These are phyloP conservation scores for Beta macrorhiza DNA, from an alignment of 179 eudicot species.

Conservation along the genomic window DNA sequence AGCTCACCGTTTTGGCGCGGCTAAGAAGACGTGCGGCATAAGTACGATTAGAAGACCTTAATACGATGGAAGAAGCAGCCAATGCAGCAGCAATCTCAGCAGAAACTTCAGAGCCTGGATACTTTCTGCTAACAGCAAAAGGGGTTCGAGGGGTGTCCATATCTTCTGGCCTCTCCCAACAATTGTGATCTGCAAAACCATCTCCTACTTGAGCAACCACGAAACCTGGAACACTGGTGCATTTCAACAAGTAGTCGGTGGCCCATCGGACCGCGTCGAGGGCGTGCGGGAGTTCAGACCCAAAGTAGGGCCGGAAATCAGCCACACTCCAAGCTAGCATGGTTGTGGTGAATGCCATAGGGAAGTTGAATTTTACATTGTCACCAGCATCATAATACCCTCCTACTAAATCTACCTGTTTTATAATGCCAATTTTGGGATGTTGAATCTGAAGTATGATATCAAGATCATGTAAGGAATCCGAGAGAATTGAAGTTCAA, in stretches of 20 bases:
- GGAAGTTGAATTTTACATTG: conserved; percentile 64
- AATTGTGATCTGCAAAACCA: conserved; percentile 43
- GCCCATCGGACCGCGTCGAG: conserved; percentile 54
- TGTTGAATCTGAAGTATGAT: conserved; percentile 3
- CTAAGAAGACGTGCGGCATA: conserved; percentile 46
- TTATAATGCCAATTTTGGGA: neutral
- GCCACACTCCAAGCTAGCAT: conserved; percentile 69
- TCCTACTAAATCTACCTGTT: conserved; percentile 55
- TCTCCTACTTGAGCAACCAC: conserved; percentile 67
- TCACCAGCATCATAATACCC: conserved; percentile 78
- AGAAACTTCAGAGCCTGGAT: conserved; percentile 64
- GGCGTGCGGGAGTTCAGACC: conserved; percentile 38
- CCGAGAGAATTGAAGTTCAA: neutral
- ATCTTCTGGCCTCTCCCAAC: conserved; percentile 61
- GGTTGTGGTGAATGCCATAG: conserved; percentile 75
- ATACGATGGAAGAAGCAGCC: conserved; percentile 57
- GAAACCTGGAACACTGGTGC: conserved; percentile 46
- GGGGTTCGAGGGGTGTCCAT: conserved; percentile 60
- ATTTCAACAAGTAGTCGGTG: conserved; percentile 59
- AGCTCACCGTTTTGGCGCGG: conserved; percentile 39
- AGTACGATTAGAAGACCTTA: conserved; percentile 33
- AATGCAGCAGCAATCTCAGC: conserved; percentile 68
- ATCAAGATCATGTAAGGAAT: neutral
- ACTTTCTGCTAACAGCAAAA: conserved; percentile 36
- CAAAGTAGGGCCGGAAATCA: conserved; percentile 49